Percentiles rank a stretch among this genome's conserved stretches.
phyloP scores from a whole-genome alignment of 768 basidiomycete genomes.

The Kwoniella europaea region DNA sequence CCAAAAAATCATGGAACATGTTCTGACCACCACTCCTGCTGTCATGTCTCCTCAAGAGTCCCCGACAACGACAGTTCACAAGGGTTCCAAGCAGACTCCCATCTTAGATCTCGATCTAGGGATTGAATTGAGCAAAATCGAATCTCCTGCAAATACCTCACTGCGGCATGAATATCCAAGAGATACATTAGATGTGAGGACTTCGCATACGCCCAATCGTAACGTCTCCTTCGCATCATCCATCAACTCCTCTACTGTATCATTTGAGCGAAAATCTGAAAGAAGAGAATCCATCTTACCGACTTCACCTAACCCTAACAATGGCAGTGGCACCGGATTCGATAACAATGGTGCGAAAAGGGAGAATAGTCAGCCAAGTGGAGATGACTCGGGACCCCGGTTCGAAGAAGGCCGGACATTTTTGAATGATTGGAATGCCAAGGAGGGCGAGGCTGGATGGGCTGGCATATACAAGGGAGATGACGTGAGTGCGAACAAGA shows the following conservation, averaged over 20 bases:
- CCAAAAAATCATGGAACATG: constrained; percentile 1
- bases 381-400: constrained; percentile 52
- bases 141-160: background rate
- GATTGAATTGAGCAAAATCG: background rate
- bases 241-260: background rate
- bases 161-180: background rate
- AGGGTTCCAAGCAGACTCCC: background rate
- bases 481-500: constrained; percentile 23
- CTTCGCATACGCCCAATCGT: background rate
- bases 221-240: constrained; percentile 18
- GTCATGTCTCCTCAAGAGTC: background rate
- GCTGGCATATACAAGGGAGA: constrained; percentile 41
- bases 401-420: constrained; percentile 34
- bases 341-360: background rate
- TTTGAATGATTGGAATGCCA: constrained; percentile 26
- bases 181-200: background rate
- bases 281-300: constrained; percentile 13
- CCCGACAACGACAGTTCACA: background rate
- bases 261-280: background rate
- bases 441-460: constrained; percentile 31
- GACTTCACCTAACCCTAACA: background rate
- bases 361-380: constrained; percentile 19
- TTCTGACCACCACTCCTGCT: constrained; percentile 9
- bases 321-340: background rate
- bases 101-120: constrained; percentile 11